Percentiles rank a stretch among this genome's conserved stretches.
Evolutionary conservation across 2,329 filamentous ascomycete species (phyloP).

Genomic region (Mollisia scopiformis): DNA sequence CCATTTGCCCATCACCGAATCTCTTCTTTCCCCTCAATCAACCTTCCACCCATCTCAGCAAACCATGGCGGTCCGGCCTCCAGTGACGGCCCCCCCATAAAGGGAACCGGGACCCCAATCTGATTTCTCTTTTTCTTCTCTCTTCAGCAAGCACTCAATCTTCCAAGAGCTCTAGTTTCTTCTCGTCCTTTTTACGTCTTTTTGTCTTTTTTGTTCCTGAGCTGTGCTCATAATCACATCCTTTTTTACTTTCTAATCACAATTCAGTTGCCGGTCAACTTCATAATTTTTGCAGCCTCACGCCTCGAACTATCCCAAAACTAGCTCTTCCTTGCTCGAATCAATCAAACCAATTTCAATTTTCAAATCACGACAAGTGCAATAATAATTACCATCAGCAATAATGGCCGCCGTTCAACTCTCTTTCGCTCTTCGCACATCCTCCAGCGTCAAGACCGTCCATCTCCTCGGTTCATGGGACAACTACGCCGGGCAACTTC

Average conservation of each 20-base stretch:
- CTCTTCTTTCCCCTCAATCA: slow-evolving; percentile 1
- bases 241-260: slow-evolving; percentile 37
- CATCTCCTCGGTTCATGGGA: slow-evolving; percentile 98
- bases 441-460: slow-evolving; percentile 94
- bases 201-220: slow-evolving; percentile 43
- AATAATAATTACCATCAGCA: slow-evolving; percentile 40
- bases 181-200: slow-evolving; percentile 51
- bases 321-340: slow-evolving; percentile 45
- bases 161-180: slow-evolving; percentile 48
- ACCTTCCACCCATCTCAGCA: not conserved
- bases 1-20: slow-evolving; percentile 10
- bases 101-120: slow-evolving; percentile 26
- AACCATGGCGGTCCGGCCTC: slow-evolving; percentile 16
- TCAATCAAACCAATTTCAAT: slow-evolving; percentile 38
- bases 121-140: slow-evolving; percentile 31
- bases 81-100: slow-evolving; percentile 33
- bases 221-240: slow-evolving; percentile 56
- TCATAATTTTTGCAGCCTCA: slow-evolving; percentile 60
- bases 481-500: slow-evolving; percentile 92
- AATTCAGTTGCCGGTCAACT: slow-evolving; percentile 55
- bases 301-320: slow-evolving; percentile 35
- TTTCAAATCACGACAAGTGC: slow-evolving; percentile 9
- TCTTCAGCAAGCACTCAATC: slow-evolving; percentile 70
- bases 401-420: slow-evolving; percentile 91
- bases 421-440: slow-evolving; percentile 94